Conservation (phyloP, 106 monocot genomes). For the Platanthera guangdongensis region DNA sequence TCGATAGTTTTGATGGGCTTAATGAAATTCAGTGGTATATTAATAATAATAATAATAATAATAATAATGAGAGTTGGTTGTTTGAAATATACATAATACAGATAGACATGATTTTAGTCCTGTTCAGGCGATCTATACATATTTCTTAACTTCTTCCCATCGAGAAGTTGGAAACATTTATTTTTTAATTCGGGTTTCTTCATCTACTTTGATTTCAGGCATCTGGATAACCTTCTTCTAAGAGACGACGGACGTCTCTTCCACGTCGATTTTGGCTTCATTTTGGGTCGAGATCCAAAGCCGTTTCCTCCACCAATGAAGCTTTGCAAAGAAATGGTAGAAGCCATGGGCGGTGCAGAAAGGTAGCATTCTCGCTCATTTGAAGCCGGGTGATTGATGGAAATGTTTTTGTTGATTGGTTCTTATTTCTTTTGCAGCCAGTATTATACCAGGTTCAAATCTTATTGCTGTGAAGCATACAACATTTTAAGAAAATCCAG, state of each 20-base stretch:
- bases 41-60: no score
- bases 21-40: no score
- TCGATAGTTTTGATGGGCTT: no score
- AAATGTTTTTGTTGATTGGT: background rate
- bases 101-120: no score
- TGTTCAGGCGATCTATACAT: no score
- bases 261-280: conserved; percentile 96
- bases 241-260: conserved; percentile 96
- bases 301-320: conserved; percentile 99
- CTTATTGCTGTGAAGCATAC: conserved; percentile 98
- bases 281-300: conserved; percentile 94
- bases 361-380: conserved; percentile 27
- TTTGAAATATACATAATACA: no score
- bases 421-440: conserved; percentile 39
- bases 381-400: background rate
- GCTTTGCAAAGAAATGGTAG: conserved; percentile 99
- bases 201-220: conserved; percentile 33
- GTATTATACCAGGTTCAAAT: conserved; percentile 97
- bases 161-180: no score
- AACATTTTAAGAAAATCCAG: conserved; percentile 95
- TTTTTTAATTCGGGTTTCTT: background rate
- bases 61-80: no score
- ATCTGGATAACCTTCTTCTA: conserved; percentile 91
- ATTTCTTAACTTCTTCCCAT: no score
- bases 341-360: conserved; percentile 98